Percentiles rank a stretch among this genome's conserved stretches.
phyloP scores from a whole-genome alignment of 352 stramenopile species.

The Phytophthora citricola region DNA sequence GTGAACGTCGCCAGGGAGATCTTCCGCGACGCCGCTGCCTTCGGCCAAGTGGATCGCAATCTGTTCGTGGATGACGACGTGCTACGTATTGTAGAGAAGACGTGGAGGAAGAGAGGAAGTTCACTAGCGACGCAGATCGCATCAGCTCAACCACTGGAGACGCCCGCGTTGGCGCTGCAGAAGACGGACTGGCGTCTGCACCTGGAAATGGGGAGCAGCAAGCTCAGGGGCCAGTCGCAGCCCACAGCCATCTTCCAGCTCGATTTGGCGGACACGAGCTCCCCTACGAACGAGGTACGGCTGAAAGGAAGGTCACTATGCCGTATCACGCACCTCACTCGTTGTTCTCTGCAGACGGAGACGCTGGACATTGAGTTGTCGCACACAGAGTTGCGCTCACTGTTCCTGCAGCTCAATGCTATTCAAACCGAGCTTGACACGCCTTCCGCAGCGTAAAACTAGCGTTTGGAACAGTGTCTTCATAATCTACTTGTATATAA shows the following conservation, averaged over 20 bases:
- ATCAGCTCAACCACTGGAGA: conserved; percentile 4
- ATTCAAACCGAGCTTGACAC: conserved; percentile 62
- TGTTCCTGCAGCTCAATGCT: conserved; percentile 73
- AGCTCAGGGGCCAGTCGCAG: conserved; percentile 44
- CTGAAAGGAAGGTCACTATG: neutral
- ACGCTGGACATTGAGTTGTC: conserved; percentile 66
- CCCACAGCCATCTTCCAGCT: conserved; percentile 68
- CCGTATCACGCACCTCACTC: neutral
- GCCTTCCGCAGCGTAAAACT: conserved; percentile 20
- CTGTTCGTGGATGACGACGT: conserved; percentile 44
- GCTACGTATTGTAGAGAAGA: conserved; percentile 46
- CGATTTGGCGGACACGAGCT: conserved; percentile 28
- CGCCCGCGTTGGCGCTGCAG: conserved; percentile 36
- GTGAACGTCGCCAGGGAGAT: conserved; percentile 38
- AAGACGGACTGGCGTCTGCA: conserved; percentile 61
- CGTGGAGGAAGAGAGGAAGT: conserved; percentile 68
- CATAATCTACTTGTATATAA: no score
- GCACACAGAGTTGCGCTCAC: conserved; percentile 52
- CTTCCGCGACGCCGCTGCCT: conserved; percentile 54
- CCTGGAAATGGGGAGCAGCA: conserved; percentile 59
- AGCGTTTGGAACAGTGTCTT: neutral
- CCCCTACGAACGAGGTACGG: conserved; percentile 20
- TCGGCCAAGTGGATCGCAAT: conserved; percentile 43
- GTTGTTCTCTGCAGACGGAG: conserved; percentile 38
- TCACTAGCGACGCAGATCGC: conserved; percentile 21